Evolutionary conservation across 768 basidiomycete species (phyloP).

Genomic region (Tephrocybe rancida): DNA sequence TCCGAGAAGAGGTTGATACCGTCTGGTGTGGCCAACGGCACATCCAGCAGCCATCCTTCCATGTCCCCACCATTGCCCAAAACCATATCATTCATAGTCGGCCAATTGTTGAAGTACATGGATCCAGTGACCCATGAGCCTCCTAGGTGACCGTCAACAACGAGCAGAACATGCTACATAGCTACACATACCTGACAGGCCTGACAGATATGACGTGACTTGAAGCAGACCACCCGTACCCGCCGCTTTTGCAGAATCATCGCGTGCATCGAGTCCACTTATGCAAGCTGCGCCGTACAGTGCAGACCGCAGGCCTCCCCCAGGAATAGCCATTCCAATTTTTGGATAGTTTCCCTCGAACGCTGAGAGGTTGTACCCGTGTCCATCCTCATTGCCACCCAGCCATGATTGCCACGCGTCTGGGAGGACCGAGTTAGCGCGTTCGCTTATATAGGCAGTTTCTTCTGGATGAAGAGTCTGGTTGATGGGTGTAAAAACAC

Average conservation of each 20-base stretch:
- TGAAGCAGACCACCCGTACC: slow-evolving; percentile 74
- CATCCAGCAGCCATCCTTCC: slow-evolving; percentile 58
- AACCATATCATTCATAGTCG: slow-evolving; percentile 56
- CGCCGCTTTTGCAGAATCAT: slow-evolving; percentile 52
- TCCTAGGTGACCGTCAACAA: slow-evolving; percentile 32
- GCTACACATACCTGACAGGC: slow-evolving; percentile 55
- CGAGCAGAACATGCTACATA: neutral
- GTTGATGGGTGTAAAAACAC: slow-evolving; percentile 49
- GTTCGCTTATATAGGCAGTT: slow-evolving; percentile 43
- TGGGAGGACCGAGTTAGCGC: slow-evolving; percentile 42
- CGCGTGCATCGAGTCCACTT: slow-evolving; percentile 62
- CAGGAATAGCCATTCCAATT: slow-evolving; percentile 68
- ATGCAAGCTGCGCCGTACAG: slow-evolving; percentile 65
- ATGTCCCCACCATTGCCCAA: slow-evolving; percentile 52
- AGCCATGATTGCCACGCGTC: slow-evolving; percentile 63
- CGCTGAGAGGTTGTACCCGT: slow-evolving; percentile 53
- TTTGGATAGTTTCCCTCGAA: slow-evolving; percentile 48
- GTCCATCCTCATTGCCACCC: slow-evolving; percentile 49
- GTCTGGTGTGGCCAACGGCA: slow-evolving; percentile 56
- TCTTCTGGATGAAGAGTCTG: slow-evolving; percentile 57
- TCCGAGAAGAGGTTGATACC: slow-evolving; percentile 47
- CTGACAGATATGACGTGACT: slow-evolving; percentile 69
- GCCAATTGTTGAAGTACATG: slow-evolving; percentile 65
- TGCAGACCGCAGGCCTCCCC: slow-evolving; percentile 71
- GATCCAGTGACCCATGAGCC: slow-evolving; percentile 74